Evolutionary conservation across 148 eudicot genomes (phyloP).

Genomic region (Rhododendron vialii): DNA sequence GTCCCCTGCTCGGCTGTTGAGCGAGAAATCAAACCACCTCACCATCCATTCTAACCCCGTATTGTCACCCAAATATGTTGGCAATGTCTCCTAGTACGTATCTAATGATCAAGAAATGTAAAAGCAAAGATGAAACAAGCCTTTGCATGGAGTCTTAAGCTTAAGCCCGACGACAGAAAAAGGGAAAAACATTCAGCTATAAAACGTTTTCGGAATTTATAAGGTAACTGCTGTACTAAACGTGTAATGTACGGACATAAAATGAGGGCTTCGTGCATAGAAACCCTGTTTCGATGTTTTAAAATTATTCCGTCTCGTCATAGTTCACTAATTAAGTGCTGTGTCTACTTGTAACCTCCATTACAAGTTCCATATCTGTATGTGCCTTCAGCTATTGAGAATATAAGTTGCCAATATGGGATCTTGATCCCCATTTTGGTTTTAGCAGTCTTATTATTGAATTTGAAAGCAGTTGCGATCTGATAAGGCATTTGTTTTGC

Average conservation of each 20-base stretch:
- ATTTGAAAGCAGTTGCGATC: conserved; percentile 1
- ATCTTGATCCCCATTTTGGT: not conserved
- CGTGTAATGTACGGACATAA: not conserved
- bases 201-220: not conserved
- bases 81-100: not conserved
- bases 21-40: not conserved
- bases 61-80: not conserved
- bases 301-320: not conserved
- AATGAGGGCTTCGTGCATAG: not conserved
- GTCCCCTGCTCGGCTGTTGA: not conserved
- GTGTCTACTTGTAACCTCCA: not conserved
- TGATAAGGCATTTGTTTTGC: conserved; percentile 7
- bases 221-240: not conserved
- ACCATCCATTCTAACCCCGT: not conserved
- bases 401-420: not conserved
- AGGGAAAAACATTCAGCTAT: not conserved
- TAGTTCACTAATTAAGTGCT: not conserved
- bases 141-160: not conserved
- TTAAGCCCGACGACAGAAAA: not conserved
- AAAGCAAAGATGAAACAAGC: not conserved
- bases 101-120: not conserved
- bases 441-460: conserved; percentile 1
- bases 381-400: not conserved
- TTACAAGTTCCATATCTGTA: not conserved
- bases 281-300: not conserved